phyloP scores from a whole-genome alignment of 768 basidiomycete genomes.

The Gloeostereum incarnatum region DNA sequence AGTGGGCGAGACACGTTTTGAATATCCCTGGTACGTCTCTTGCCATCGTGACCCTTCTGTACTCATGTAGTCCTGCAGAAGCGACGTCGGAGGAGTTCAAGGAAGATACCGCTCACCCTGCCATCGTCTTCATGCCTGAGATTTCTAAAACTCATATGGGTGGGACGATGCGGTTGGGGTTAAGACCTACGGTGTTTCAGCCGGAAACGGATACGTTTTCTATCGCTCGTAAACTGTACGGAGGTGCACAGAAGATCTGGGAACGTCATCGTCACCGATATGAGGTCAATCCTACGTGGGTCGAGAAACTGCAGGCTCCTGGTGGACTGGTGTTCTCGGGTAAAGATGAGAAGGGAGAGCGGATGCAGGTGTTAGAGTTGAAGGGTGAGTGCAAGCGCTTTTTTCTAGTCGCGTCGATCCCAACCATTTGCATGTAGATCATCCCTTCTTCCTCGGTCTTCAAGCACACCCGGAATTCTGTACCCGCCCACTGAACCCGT shows the following conservation, averaged over 20 bases:
- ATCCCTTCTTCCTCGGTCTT: slow-evolving; percentile 88
- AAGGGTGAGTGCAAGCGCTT: slow-evolving; percentile 39
- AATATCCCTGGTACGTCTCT: slow-evolving; percentile 47
- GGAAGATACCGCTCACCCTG: slow-evolving; percentile 48
- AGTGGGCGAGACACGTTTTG: slow-evolving; percentile 86
- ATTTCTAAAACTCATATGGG: slow-evolving; percentile 98
- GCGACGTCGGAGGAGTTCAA: slow-evolving; percentile 85
- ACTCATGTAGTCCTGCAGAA: slow-evolving; percentile 28
- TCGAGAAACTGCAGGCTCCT: slow-evolving; percentile 49
- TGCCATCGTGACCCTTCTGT: background rate
- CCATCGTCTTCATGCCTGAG: slow-evolving; percentile 98
- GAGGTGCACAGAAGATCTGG: slow-evolving; percentile 76
- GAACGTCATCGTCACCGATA: slow-evolving; percentile 94
- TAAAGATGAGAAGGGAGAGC: slow-evolving; percentile 91
- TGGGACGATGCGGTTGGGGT: slow-evolving; percentile 98
- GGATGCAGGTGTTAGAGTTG: slow-evolving; percentile 95
- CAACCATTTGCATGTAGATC: no score
- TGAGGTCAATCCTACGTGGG: slow-evolving; percentile 89
- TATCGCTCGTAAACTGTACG: slow-evolving; percentile 73
- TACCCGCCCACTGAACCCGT: slow-evolving; percentile 94
- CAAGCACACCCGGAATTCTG: slow-evolving; percentile 99
- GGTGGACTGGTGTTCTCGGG: slow-evolving; percentile 66
- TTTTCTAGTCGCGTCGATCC: slow-evolving; percentile 2
- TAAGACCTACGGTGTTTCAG: slow-evolving; percentile 92
- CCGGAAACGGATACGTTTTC: slow-evolving; percentile 61